Percentiles rank a stretch among this genome's conserved stretches.
phyloP scores from a whole-genome alignment of 805 yeast species.

The Wickerhamiella qilinensis region DNA sequence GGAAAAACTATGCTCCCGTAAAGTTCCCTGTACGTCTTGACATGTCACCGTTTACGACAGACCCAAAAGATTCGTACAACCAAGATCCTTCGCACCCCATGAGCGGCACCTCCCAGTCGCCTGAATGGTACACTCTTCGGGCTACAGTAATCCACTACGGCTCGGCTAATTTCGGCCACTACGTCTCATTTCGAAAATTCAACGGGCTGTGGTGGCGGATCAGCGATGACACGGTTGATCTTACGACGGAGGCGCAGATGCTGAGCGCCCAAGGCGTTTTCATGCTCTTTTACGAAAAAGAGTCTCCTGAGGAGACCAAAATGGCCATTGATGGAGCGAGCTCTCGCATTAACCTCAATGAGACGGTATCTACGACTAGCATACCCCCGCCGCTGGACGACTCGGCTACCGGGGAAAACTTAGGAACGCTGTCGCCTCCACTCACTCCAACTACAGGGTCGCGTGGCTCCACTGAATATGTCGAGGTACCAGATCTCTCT shows the following conservation, averaged over 20 bases:
- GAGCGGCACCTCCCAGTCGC: constrained; percentile 21
- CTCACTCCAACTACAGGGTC: no score
- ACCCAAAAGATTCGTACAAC: constrained; percentile 44
- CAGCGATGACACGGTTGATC: constrained; percentile 74
- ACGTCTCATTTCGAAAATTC: constrained; percentile 67
- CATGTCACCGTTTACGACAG: constrained; percentile 53
- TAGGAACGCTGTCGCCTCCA: background rate
- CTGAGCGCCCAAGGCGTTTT: constrained; percentile 72
- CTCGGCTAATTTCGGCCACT: constrained; percentile 95
- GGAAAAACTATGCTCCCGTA: constrained; percentile 75
- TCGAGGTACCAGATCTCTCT: no score
- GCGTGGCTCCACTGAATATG: no score
- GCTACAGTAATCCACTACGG: constrained; percentile 90
- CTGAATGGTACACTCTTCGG: constrained; percentile 42
- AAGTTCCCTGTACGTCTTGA: constrained; percentile 56
- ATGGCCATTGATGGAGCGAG: background rate
- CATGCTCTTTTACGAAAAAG: constrained; percentile 71
- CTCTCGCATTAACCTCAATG: no score
- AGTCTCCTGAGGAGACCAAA: background rate
- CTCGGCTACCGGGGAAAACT: background rate
- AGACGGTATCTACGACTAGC: no score
- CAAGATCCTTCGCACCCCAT: constrained; percentile 67
- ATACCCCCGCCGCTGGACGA: no score
- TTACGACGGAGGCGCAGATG: constrained; percentile 69
- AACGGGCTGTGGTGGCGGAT: constrained; percentile 93